Evolutionary conservation across 345 rosid genomes (phyloP).

Genomic region (Clarkia xantiana): DNA sequence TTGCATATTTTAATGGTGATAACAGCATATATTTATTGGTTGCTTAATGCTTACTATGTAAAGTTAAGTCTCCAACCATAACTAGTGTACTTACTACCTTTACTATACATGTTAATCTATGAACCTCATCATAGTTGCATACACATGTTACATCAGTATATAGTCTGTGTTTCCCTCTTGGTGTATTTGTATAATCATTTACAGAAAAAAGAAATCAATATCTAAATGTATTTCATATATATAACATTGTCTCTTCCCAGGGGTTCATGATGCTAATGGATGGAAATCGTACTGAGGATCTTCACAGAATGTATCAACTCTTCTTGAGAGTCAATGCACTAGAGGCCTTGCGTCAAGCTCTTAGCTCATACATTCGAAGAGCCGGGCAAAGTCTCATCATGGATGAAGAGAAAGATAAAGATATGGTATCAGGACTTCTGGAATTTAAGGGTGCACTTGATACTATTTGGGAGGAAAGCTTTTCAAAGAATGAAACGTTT

Average conservation of each 20-base stretch:
- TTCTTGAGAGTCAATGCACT: conserved; percentile 75
- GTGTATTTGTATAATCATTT: too few relatives aligned
- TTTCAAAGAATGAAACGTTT: conserved; percentile 75
- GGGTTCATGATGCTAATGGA: conserved; percentile 84
- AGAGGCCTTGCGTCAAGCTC: conserved; percentile 72
- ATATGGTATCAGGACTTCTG: conserved; percentile 74
- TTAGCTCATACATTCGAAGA: conserved; percentile 61
- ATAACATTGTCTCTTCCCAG: conserved; percentile 14
- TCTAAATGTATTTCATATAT: too few relatives aligned
- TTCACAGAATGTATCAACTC: conserved; percentile 61
- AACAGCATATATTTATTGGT: too few relatives aligned
- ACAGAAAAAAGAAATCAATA: too few relatives aligned
- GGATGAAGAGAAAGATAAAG: conserved; percentile 99
- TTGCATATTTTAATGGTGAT: too few relatives aligned
- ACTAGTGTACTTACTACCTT: too few relatives aligned
- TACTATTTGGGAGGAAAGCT: conserved; percentile 84
- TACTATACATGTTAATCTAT: not conserved
- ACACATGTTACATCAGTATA: too few relatives aligned
- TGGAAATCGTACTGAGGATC: conserved; percentile 83
- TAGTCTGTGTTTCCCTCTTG: too few relatives aligned
- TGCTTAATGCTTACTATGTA: not conserved
- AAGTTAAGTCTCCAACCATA: too few relatives aligned
- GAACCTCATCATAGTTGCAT: not conserved
- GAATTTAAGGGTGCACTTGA: conserved; percentile 93
- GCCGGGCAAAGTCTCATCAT: conserved; percentile 70